Conservation (phyloP, 2,329 filamentous ascomycete species). For the Talaromyces sp. region DNA sequence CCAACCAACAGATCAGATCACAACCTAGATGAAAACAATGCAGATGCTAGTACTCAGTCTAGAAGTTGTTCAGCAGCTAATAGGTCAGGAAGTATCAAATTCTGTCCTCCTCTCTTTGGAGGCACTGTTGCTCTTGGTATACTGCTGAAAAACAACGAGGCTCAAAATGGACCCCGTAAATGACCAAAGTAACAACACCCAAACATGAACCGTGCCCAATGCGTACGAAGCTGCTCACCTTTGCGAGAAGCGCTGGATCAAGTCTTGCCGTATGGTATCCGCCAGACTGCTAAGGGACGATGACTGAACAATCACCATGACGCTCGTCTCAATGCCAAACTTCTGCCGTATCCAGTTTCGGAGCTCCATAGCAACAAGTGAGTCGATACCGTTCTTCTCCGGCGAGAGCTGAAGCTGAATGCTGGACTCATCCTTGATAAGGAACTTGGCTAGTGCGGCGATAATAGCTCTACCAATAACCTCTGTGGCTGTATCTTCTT, state of each 20-base stretch:
- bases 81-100: too few relatives aligned
- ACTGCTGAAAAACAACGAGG: too few relatives aligned
- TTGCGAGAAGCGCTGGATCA: slow-evolving; percentile 1
- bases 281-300: slow-evolving; percentile 30
- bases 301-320: slow-evolving; percentile 53
- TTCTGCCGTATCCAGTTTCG: slow-evolving; percentile 21
- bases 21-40: too few relatives aligned
- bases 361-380: slow-evolving; percentile 22
- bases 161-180: too few relatives aligned
- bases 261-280: neutral
- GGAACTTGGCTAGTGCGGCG: slow-evolving; percentile 8
- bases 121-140: too few relatives aligned
- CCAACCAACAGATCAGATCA: too few relatives aligned
- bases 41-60: too few relatives aligned
- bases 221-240: neutral
- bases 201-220: neutral
- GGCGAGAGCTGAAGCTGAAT: slow-evolving; percentile 16
- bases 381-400: slow-evolving; percentile 21
- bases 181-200: neutral
- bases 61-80: too few relatives aligned
- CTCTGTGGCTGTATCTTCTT: neutral
- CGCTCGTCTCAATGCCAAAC: slow-evolving; percentile 32
- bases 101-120: too few relatives aligned
- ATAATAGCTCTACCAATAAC: slow-evolving; percentile 19
- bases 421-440: slow-evolving; percentile 23